A percentile compares a stretch with the other conserved stretches of the same genome.
Evolutionary conservation across 176 grass and related monocot species (phyloP).

Genomic region (Carex littledalei): DNA sequence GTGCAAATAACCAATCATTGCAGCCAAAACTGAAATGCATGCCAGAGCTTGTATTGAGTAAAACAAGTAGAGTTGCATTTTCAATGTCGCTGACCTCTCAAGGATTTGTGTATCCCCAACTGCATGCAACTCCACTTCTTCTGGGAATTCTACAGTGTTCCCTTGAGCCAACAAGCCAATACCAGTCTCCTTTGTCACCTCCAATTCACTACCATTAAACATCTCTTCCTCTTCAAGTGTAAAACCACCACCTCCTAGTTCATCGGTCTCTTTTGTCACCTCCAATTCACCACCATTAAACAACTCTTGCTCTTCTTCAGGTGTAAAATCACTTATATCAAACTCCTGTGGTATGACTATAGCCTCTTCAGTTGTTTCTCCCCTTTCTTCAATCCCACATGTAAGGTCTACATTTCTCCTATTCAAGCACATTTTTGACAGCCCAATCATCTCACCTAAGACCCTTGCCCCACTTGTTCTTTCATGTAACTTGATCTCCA

Average conservation of each 20-base stretch:
- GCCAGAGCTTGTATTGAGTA: slow-evolving; percentile 4
- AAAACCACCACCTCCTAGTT: not conserved
- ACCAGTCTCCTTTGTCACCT: not conserved
- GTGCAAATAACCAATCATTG: not conserved
- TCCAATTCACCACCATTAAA: not conserved
- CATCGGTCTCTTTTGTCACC: not conserved
- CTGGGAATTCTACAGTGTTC: not conserved
- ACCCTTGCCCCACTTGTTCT: not conserved
- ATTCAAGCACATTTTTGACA: slow-evolving; percentile 14
- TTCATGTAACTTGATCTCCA: not conserved
- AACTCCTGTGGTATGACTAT: not conserved
- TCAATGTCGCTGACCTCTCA: not conserved
- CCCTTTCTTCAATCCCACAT: slow-evolving; percentile 21
- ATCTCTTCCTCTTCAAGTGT: not conserved
- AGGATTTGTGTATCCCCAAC: not conserved
- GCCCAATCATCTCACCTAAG: slow-evolving; percentile 19
- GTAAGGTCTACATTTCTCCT: slow-evolving; percentile 11
- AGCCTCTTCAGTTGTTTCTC: not conserved
- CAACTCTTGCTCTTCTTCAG: not conserved
- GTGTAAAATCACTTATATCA: not conserved
- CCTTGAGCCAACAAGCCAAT: slow-evolving; percentile 18
- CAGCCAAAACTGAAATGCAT: not conserved
- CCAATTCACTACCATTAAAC: not conserved
- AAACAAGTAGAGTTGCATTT: slow-evolving; percentile 16
- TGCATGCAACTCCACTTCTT: not conserved